Evolutionary conservation across 257 asterid genomes (phyloP).

Genomic region (Salvia splendens): DNA sequence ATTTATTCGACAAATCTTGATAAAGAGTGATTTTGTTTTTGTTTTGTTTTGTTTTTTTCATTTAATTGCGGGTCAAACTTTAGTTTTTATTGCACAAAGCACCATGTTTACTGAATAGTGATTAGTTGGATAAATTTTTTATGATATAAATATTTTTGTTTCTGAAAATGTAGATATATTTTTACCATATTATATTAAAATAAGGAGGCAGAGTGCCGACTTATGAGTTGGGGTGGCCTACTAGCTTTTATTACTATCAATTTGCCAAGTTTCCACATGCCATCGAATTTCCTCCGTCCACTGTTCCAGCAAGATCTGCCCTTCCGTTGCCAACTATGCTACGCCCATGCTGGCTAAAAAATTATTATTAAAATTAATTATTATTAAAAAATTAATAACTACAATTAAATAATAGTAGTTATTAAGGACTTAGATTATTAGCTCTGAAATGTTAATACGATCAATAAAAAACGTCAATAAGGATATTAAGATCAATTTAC

Average conservation of each 20-base stretch:
- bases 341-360: too few relatives aligned
- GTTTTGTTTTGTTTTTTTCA: not conserved
- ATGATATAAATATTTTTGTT: not conserved
- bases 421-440: too few relatives aligned
- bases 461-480: too few relatives aligned
- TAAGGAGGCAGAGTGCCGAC: not conserved
- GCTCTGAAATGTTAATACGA: too few relatives aligned
- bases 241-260: not conserved
- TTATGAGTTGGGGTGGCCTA: not conserved
- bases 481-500: too few relatives aligned
- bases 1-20: not conserved
- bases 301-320: too few relatives aligned
- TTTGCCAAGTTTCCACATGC: not conserved
- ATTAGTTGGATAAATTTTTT: not conserved
- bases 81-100: not conserved
- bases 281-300: too few relatives aligned
- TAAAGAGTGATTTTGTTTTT: conserved; percentile 1
- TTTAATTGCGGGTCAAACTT: not conserved
- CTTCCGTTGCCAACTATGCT: too few relatives aligned
- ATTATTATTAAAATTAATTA: too few relatives aligned
- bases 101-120: not conserved
- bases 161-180: not conserved
- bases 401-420: too few relatives aligned
- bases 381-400: too few relatives aligned
- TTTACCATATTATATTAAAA: not conserved